Percentiles rank a stretch among this genome's conserved stretches.
These are phyloP conservation scores for Geotrichum klebahnii DNA, from an alignment of 1,139 yeast species.

Conservation along the genomic window DNA sequence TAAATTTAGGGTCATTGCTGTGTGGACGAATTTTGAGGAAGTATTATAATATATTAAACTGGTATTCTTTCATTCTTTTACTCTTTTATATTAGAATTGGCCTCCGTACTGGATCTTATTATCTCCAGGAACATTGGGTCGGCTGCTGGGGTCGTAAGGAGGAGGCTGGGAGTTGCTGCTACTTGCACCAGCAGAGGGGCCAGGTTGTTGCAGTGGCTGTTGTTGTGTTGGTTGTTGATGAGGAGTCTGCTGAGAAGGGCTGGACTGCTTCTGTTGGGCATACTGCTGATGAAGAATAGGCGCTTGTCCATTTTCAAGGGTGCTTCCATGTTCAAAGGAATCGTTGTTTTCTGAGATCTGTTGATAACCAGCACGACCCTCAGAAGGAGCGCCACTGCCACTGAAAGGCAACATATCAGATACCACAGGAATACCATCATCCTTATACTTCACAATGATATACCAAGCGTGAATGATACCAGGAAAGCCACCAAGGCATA, in stretches of 20 bases:
- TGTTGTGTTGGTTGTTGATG: slow-evolving; percentile 1
- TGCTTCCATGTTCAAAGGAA: slow-evolving; percentile 5
- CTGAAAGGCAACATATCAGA: slow-evolving; percentile 9
- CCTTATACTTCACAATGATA: slow-evolving; percentile 42
- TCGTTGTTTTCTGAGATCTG: slow-evolving; percentile 13
- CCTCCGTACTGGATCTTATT: slow-evolving; percentile 31
- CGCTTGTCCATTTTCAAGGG: slow-evolving; percentile 2
- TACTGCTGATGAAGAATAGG: background rate
- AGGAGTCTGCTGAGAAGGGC: background rate
- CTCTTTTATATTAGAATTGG: slow-evolving; percentile 11
- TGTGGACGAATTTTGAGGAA: background rate
- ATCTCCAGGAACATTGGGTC: slow-evolving; percentile 25
- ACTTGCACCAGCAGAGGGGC: background rate
- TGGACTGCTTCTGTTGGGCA: slow-evolving; percentile 8
- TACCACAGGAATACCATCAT: slow-evolving; percentile 53
- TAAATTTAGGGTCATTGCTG: too few relatives aligned
- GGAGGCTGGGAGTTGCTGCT: slow-evolving; percentile 25
- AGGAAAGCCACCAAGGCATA: slow-evolving; percentile 65
- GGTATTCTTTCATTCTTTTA: background rate
- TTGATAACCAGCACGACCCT: slow-evolving; percentile 6
- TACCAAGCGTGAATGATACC: slow-evolving; percentile 51
- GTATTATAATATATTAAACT: background rate
- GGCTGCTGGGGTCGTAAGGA: slow-evolving; percentile 12
- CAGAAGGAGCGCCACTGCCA: slow-evolving; percentile 1
- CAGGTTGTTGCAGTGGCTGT: slow-evolving; percentile 5